Conservation (phyloP, 306 rosid species). For the Acmispon strigosus region DNA sequence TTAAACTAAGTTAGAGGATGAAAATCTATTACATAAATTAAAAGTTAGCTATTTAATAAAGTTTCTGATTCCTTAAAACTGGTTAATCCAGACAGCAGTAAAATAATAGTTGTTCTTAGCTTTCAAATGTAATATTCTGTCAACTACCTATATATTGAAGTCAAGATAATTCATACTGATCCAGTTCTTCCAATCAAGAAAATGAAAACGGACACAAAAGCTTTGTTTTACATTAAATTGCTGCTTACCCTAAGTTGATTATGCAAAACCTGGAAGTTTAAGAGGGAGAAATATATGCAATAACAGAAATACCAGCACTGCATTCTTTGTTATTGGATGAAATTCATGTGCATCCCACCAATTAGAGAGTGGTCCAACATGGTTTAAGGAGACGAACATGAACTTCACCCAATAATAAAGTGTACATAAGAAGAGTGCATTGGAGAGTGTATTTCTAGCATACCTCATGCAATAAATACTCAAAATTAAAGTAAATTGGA, state of each 20-base stretch:
- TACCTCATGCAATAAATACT: neutral
- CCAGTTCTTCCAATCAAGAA: neutral
- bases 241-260: neutral
- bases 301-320: no score
- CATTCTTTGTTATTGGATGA: no score
- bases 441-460: no score
- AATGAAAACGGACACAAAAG: neutral
- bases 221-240: neutral
- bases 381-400: no score
- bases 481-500: neutral
- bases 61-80: neutral
- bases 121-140: conserved; percentile 9
- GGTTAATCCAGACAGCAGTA: neutral
- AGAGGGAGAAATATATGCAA: neutral
- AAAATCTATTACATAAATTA: neutral
- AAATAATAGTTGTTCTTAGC: neutral
- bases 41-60: neutral
- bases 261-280: neutral
- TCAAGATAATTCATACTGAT: neutral
- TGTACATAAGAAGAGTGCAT: no score
- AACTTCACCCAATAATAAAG: no score
- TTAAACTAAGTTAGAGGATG: neutral
- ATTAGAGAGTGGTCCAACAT: no score
- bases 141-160: neutral
- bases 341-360: no score